phyloP scores from a whole-genome alignment of 352 stramenopile genomes.

The Pelagophyceae sp. region DNA sequence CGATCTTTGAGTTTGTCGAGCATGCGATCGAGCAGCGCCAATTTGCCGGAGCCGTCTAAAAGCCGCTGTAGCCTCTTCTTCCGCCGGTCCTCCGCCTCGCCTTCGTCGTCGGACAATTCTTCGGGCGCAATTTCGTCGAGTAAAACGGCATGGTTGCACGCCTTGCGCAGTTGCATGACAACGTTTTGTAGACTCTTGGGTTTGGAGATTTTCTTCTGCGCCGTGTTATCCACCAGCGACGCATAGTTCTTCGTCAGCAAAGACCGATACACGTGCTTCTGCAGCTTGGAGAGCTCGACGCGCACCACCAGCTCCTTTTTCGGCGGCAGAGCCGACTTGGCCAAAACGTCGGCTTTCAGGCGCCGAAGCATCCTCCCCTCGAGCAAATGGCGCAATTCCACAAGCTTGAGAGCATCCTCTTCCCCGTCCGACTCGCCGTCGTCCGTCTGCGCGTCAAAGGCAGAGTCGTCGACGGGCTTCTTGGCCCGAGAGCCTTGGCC shows the following conservation, averaged over 20 bases:
- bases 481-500: too few species aligned
- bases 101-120: conserved; percentile 86
- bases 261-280: conserved; percentile 97
- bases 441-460: conserved; percentile 40
- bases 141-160: conserved; percentile 96
- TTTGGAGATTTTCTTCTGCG: conserved; percentile 59
- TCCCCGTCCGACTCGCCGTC: conserved; percentile 77
- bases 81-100: conserved; percentile 85
- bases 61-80: conserved; percentile 72
- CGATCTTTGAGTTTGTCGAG: conserved; percentile 84
- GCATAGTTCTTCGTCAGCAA: conserved; percentile 99
- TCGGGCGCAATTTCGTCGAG: conserved; percentile 94
- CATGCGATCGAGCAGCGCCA: conserved; percentile 92
- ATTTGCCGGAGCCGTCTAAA: conserved; percentile 80
- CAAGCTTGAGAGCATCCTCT: conserved; percentile 78
- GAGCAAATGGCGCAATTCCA: conserved; percentile 75
- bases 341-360: conserved; percentile 93
- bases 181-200: conserved; percentile 84
- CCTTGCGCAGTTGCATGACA: conserved; percentile 96
- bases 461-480: too few species aligned
- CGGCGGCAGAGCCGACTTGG: conserved; percentile 82
- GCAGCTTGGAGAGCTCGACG: conserved; percentile 78
- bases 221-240: conserved; percentile 84
- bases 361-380: conserved; percentile 90
- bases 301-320: conserved; percentile 97